phyloP scores from a whole-genome alignment of 495 filamentous ascomycete genomes.

The Penicillium waksmanii region DNA sequence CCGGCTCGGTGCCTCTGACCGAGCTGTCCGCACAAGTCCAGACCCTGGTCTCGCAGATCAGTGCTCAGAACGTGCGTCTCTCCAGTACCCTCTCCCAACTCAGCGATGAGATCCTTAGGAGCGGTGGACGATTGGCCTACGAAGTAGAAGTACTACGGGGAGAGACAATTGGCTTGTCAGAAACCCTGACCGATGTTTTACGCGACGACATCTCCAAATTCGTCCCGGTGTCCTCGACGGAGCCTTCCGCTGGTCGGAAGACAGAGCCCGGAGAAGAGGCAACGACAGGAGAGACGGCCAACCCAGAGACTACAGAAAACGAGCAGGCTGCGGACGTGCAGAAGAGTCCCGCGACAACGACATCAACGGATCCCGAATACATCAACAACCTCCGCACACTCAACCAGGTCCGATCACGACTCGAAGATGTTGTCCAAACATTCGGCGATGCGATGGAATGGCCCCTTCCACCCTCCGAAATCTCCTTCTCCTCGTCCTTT shows the following conservation, averaged over 20 bases:
- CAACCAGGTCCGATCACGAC: constrained; percentile 73
- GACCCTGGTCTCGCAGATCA: constrained; percentile 80
- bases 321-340: background rate
- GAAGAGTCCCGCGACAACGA: background rate
- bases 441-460: constrained; percentile 96
- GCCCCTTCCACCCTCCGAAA: constrained; percentile 80
- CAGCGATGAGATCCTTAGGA: constrained; percentile 91
- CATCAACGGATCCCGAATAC: constrained; percentile 62
- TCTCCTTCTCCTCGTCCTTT: constrained; percentile 71
- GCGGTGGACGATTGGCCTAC: constrained; percentile 84
- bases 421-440: constrained; percentile 83
- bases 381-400: constrained; percentile 81
- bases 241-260: constrained; percentile 9
- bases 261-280: constrained; percentile 18
- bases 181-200: constrained; percentile 72
- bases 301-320: constrained; percentile 1
- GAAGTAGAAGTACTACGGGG: constrained; percentile 92
- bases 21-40: constrained; percentile 83
- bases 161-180: constrained; percentile 76
- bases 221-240: constrained; percentile 50
- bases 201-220: constrained; percentile 72
- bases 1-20: constrained; percentile 64
- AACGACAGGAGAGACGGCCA: constrained; percentile 14
- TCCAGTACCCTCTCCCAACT: constrained; percentile 83
- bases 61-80: constrained; percentile 81